phyloP scores from a whole-genome alignment of 306 rosid species.

The Acacia confusa region DNA sequence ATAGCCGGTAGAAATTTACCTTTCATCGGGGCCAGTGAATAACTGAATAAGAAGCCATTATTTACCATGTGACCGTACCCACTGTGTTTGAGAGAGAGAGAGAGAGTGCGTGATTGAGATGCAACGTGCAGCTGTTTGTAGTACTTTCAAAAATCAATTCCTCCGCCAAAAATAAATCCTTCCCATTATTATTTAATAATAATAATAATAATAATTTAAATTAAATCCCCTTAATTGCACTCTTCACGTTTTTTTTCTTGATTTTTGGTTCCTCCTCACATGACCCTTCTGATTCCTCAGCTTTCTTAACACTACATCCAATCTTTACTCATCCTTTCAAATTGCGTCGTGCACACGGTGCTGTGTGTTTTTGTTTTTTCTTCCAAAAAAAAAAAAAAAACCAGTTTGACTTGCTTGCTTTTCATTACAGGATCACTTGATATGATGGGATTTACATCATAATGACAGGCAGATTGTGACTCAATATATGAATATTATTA shows the following conservation, averaged over 20 bases:
- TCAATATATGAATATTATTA: neutral
- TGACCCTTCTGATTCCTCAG: neutral
- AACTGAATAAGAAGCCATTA: neutral
- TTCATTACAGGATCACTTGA: constrained; percentile 3
- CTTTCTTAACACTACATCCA: neutral
- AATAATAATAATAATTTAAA: no score
- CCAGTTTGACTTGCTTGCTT: constrained; percentile 7
- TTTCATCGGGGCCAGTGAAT: constrained; percentile 3
- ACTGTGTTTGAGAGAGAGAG: neutral
- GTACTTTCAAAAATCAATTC: constrained; percentile 31
- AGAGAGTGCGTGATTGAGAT: constrained; percentile 31
- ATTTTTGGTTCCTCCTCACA: neutral
- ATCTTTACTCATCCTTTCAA: neutral
- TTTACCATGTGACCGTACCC: constrained; percentile 41
- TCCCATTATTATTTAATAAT: neutral
- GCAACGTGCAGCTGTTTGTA: constrained; percentile 49
- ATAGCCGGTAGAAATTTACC: neutral
- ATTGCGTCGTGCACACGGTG: neutral
- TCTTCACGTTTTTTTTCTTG: neutral
- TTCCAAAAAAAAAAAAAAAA: neutral
- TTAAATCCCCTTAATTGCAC: neutral
- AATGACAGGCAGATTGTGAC: neutral
- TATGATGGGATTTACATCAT: neutral
- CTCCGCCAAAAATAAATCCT: neutral
- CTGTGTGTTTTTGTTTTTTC: neutral